Conservation (phyloP, 257 asterid genomes). For the Scutellaria minor region DNA sequence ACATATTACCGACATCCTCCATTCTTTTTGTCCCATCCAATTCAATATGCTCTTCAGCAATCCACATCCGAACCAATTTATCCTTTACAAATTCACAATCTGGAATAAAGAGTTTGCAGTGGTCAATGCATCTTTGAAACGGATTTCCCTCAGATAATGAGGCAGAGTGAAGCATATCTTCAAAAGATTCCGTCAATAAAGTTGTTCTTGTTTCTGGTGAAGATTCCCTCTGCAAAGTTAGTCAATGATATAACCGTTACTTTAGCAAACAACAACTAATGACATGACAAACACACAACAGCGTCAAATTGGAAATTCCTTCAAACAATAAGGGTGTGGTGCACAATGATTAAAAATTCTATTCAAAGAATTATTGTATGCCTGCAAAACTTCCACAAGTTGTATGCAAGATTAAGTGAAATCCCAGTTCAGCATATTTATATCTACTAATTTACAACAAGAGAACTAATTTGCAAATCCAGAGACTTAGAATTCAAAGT, state of each 20-base stretch:
- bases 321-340: not conserved
- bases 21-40: constrained; percentile 28
- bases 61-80: constrained; percentile 51
- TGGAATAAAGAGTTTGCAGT: constrained; percentile 42
- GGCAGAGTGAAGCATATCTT: not conserved
- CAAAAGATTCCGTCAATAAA: not conserved
- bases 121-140: constrained; percentile 36
- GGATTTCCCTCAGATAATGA: not conserved
- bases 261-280: not conserved
- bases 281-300: not conserved
- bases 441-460: no score
- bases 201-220: no score
- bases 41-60: constrained; percentile 52
- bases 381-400: no score
- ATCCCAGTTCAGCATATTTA: no score
- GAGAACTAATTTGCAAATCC: no score
- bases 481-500: not conserved
- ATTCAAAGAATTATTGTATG: not conserved
- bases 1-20: constrained; percentile 45
- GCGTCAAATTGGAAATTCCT: not conserved
- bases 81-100: constrained; percentile 47
- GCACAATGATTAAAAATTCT: not conserved
- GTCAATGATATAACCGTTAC: not conserved
- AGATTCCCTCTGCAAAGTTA: constrained; percentile 27
- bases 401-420: no score